Conservation (phyloP, 2,329 filamentous ascomycete genomes). For the Hymenoscyphus fraxineus region DNA sequence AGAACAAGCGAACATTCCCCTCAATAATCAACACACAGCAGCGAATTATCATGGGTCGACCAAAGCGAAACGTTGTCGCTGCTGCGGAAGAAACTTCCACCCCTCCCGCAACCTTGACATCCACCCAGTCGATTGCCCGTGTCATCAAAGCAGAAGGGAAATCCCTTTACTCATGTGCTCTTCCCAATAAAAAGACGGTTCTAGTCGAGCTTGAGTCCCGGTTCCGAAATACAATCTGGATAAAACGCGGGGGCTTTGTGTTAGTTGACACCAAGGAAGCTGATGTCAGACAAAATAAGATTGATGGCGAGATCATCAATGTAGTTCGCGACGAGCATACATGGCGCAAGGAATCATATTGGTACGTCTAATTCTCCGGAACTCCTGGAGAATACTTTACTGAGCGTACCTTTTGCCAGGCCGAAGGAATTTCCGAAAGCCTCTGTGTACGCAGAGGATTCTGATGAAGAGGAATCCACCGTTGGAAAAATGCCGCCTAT, state of each 20-base stretch:
- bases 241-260: slow-evolving; percentile 84
- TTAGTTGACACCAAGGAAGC: slow-evolving; percentile 69
- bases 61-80: slow-evolving; percentile 73
- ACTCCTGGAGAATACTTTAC: slow-evolving; percentile 1
- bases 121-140: slow-evolving; percentile 66
- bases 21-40: neutral
- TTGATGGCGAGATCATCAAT: slow-evolving; percentile 87
- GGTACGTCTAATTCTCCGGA: slow-evolving; percentile 47
- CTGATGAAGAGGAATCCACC: slow-evolving; percentile 72
- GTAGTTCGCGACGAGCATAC: slow-evolving; percentile 85
- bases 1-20: neutral
- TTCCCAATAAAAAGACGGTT: slow-evolving; percentile 62
- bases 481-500: slow-evolving; percentile 83
- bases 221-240: slow-evolving; percentile 91
- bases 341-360: slow-evolving; percentile 87
- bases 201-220: slow-evolving; percentile 78
- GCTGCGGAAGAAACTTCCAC: slow-evolving; percentile 68
- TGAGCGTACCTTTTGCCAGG: slow-evolving; percentile 45
- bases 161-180: slow-evolving; percentile 76
- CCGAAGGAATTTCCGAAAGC: slow-evolving; percentile 74
- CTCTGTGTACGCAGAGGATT: slow-evolving; percentile 55
- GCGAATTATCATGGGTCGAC: slow-evolving; percentile 56
- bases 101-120: slow-evolving; percentile 55
- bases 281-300: slow-evolving; percentile 67
- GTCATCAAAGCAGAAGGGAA: slow-evolving; percentile 83